Evolutionary conservation across 192 early-diverging fungal species (phyloP).

Genomic region (Backusella tuberculispora): DNA sequence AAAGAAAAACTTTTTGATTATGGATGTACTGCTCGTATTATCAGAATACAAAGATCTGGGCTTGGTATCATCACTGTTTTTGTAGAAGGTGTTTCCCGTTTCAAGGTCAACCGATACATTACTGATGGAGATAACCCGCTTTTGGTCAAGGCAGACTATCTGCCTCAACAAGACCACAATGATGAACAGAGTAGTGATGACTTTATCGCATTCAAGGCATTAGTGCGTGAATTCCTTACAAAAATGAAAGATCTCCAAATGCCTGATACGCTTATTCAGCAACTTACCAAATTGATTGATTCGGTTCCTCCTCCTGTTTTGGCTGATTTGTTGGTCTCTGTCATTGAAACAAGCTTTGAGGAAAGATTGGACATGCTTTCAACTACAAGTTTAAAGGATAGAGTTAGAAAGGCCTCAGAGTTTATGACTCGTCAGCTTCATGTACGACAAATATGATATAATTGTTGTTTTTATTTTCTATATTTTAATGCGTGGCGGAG

Average conservation of each 20-base stretch:
- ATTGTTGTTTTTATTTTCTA: not conserved
- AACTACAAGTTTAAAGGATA: slow-evolving; percentile 56
- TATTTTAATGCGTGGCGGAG: not conserved
- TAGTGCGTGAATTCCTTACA: slow-evolving; percentile 56
- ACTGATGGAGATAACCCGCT: slow-evolving; percentile 44
- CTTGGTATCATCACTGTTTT: slow-evolving; percentile 62
- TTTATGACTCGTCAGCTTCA: slow-evolving; percentile 75
- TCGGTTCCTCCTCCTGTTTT: slow-evolving; percentile 59
- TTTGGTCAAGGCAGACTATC: slow-evolving; percentile 54
- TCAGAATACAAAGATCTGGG: slow-evolving; percentile 53
- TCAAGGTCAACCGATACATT: slow-evolving; percentile 12
- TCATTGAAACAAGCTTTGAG: slow-evolving; percentile 72
- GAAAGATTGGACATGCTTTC: slow-evolving; percentile 75
- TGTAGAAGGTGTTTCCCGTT: slow-evolving; percentile 61
- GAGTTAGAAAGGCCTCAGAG: slow-evolving; percentile 62
- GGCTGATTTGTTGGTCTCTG: slow-evolving; percentile 71
- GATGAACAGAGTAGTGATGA: slow-evolving; percentile 55
- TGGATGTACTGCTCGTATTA: slow-evolving; percentile 55
- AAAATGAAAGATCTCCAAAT: slow-evolving; percentile 69
- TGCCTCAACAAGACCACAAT: slow-evolving; percentile 41
- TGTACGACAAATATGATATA: slow-evolving; percentile 35
- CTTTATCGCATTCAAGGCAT: slow-evolving; percentile 60
- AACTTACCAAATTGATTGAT: slow-evolving; percentile 71
- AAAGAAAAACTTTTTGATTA: slow-evolving; percentile 41
- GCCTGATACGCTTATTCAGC: slow-evolving; percentile 62